Conservation (phyloP, 2,329 filamentous ascomycete genomes). For the Colletotrichum orchidophilum region DNA sequence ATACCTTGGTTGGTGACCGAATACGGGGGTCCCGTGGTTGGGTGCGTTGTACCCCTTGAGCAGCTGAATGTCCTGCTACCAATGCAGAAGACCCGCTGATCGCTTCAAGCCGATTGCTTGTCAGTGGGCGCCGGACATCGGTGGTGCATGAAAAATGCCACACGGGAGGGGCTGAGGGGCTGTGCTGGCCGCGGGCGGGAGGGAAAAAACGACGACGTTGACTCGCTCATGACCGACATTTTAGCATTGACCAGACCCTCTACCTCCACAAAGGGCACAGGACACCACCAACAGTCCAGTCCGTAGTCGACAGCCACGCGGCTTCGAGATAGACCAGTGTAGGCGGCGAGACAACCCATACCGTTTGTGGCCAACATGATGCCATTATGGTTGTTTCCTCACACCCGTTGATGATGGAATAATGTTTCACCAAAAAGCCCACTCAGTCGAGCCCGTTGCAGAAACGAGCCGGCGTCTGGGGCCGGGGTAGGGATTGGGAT, state of each 20-base stretch:
- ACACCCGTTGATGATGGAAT: constrained; percentile 1
- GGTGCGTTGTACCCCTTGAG: constrained; percentile 21
- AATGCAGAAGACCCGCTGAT: constrained; percentile 32
- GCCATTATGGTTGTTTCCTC: constrained; percentile 23
- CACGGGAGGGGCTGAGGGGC: constrained; percentile 30
- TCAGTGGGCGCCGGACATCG: constrained; percentile 14
- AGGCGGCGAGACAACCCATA: constrained; percentile 5
- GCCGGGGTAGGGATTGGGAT: background rate
- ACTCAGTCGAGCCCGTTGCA: background rate
- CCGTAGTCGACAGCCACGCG: constrained; percentile 20
- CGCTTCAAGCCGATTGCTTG: constrained; percentile 26
- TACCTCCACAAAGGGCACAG: constrained; percentile 10
- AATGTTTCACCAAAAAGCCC: constrained; percentile 21
- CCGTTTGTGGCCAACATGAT: constrained; percentile 12
- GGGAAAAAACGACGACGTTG: constrained; percentile 17
- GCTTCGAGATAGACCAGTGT: constrained; percentile 9
- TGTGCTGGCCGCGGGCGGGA: constrained; percentile 23
- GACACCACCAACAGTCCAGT: background rate
- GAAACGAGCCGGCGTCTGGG: constrained; percentile 16
- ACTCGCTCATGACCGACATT: constrained; percentile 28
- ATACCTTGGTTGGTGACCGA: background rate
- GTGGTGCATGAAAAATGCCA: constrained; percentile 24
- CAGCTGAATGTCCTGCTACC: constrained; percentile 32
- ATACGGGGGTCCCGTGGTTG: constrained; percentile 25
- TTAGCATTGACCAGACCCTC: constrained; percentile 29